phyloP scores from a whole-genome alignment of 179 eudicot genomes.

The Beta corolliflora region DNA sequence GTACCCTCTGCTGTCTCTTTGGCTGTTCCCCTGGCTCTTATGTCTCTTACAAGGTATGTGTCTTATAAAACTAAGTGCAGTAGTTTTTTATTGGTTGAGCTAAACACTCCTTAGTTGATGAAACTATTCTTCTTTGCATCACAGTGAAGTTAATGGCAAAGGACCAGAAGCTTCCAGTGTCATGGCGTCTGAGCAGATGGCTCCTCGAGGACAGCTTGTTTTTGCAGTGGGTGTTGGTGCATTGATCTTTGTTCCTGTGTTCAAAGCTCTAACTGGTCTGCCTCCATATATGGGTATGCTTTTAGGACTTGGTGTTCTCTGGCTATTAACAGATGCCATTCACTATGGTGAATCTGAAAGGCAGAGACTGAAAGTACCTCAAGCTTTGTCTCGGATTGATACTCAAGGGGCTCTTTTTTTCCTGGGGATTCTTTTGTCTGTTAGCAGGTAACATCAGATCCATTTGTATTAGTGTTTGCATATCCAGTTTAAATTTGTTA shows the following conservation, averaged over 20 bases:
- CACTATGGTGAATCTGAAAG: constrained; percentile 90
- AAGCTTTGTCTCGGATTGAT: constrained; percentile 92
- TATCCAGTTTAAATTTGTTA: background rate
- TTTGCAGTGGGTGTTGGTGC: constrained; percentile 85
- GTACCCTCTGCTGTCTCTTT: constrained; percentile 76
- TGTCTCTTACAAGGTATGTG: constrained; percentile 89
- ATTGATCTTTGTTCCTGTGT: constrained; percentile 80
- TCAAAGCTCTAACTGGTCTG: constrained; percentile 83
- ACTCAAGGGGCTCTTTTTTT: constrained; percentile 98
- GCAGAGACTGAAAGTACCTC: constrained; percentile 85
- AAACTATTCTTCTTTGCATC: constrained; percentile 23
- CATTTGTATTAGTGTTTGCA: background rate
- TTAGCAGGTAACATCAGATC: constrained; percentile 64
- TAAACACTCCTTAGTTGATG: constrained; percentile 3
- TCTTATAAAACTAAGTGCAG: background rate
- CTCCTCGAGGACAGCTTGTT: constrained; percentile 93
- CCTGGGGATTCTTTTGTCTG: constrained; percentile 91
- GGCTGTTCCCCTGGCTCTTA: constrained; percentile 88
- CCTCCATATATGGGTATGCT: constrained; percentile 97
- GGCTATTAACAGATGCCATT: constrained; percentile 95
- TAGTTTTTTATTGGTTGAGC: constrained; percentile 2
- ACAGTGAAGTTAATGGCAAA: constrained; percentile 82
- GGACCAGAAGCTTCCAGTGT: constrained; percentile 54
- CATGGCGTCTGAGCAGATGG: constrained; percentile 91
- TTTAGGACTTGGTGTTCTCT: constrained; percentile 92